These are phyloP conservation scores for Dentiscutata heterogama DNA, from an alignment of 371 early-diverging fungal genomes.

Conservation along the genomic window DNA sequence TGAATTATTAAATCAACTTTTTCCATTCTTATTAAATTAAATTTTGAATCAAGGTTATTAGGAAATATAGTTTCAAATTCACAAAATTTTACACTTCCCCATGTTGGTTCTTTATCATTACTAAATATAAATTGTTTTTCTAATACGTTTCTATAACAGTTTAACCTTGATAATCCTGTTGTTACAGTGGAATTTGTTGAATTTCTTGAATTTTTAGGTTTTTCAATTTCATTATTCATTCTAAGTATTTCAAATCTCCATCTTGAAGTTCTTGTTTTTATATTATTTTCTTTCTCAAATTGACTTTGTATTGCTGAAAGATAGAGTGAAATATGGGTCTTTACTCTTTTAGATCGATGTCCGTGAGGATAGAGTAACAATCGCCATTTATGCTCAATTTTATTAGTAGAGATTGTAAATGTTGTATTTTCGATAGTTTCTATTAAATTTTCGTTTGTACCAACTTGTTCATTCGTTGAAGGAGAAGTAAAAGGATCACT, in stretches of 20 bases:
- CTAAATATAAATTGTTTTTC: background rate
- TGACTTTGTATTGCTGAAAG: background rate
- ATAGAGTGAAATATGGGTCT: conserved; percentile 11
- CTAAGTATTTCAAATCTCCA: background rate
- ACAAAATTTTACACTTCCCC: conserved; percentile 1
- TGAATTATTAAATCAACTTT: background rate
- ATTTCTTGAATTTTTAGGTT: background rate
- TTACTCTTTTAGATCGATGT: background rate
- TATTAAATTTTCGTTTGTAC: background rate
- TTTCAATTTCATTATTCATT: background rate
- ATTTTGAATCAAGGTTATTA: background rate
- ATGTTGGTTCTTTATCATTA: background rate
- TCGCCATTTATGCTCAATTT: conserved; percentile 2
- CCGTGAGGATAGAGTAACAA: conserved; percentile 3
- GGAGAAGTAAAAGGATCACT: background rate
- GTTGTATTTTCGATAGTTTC: background rate
- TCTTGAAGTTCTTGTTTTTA: background rate
- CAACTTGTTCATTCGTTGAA: background rate
- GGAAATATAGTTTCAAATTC: background rate
- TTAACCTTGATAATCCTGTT: background rate
- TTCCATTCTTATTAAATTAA: background rate
- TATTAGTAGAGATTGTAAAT: background rate
- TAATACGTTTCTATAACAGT: background rate
- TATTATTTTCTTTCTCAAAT: background rate
- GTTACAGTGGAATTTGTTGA: no score